Evolutionary conservation across 805 yeast species (phyloP).

Genomic region (Dipodascus geniculatus): DNA sequence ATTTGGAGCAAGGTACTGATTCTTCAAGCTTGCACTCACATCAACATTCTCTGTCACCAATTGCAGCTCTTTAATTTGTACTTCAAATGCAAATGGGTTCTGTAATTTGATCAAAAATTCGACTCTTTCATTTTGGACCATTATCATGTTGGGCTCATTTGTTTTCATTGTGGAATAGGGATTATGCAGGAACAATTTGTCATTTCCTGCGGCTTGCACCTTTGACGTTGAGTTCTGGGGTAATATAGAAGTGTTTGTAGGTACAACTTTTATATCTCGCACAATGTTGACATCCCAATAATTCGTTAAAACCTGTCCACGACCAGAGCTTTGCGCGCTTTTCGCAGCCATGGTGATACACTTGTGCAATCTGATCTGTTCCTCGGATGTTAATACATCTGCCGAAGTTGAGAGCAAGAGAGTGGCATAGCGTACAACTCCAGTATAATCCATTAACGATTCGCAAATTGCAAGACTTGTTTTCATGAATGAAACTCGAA

Average conservation of each 20-base stretch:
- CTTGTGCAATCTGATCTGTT: constrained; percentile 37
- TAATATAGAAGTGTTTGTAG: constrained; percentile 1
- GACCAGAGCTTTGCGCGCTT: constrained; percentile 7
- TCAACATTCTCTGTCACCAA: constrained; percentile 16
- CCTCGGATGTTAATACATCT: constrained; percentile 42
- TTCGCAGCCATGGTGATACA: constrained; percentile 24
- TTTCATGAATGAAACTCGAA: constrained; percentile 45
- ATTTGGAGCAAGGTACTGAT: constrained; percentile 20
- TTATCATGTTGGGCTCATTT: constrained; percentile 17
- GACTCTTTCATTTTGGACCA: constrained; percentile 53
- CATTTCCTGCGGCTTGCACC: background rate
- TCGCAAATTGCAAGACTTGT: constrained; percentile 43
- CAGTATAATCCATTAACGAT: constrained; percentile 35
- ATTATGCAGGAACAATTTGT: constrained; percentile 37
- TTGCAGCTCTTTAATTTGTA: constrained; percentile 36
- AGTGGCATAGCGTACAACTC: constrained; percentile 37
- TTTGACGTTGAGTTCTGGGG: background rate
- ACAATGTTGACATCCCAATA: constrained; percentile 72
- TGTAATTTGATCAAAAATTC: constrained; percentile 48
- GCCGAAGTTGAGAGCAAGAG: constrained; percentile 45
- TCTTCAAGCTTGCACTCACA: constrained; percentile 16
- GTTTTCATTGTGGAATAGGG: constrained; percentile 32
- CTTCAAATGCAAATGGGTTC: constrained; percentile 71
- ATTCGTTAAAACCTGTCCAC: constrained; percentile 11
- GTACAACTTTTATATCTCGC: constrained; percentile 29